A percentile compares a stretch with the other conserved stretches of the same genome.
Conservation (phyloP, 352 stramenopile genomes). For the Pythium coloratum region DNA sequence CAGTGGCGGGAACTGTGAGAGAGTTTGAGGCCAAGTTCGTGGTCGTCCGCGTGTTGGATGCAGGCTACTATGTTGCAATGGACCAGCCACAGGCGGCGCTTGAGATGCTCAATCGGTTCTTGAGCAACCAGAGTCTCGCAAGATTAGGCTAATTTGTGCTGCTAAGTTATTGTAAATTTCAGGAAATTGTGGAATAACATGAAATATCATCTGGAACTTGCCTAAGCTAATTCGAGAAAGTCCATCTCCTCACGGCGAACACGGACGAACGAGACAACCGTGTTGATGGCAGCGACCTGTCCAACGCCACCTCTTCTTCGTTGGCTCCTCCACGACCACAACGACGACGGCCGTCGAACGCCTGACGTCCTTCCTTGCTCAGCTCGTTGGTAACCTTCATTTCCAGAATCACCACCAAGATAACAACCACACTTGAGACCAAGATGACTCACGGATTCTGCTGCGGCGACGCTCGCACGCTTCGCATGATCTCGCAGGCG, state of each 20-base stretch:
- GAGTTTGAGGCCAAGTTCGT: conserved; percentile 29
- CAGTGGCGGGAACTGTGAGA: conserved; percentile 20
- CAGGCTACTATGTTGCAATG: conserved; percentile 48
- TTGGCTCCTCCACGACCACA: background rate
- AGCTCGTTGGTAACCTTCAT: background rate
- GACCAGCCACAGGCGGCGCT: conserved; percentile 41
- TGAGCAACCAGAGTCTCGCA: conserved; percentile 18
- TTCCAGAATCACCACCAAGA: background rate
- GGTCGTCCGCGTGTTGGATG: conserved; percentile 39
- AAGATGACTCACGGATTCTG: conserved; percentile 4
- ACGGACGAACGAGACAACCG: background rate
- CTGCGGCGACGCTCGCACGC: conserved; percentile 6
- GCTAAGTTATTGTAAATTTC: background rate
- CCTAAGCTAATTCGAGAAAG: background rate
- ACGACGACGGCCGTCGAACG: background rate
- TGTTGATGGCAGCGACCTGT: background rate
- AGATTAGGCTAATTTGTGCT: no score
- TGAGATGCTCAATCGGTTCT: conserved; percentile 45
- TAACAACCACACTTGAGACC: background rate
- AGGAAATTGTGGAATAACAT: background rate
- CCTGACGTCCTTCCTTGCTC: background rate
- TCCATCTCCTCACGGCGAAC: background rate
- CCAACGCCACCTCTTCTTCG: background rate
- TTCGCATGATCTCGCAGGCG: conserved; percentile 7
- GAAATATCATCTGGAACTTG: background rate